phyloP scores from a whole-genome alignment of 768 basidiomycete species.

The Amylocystis lapponica region DNA sequence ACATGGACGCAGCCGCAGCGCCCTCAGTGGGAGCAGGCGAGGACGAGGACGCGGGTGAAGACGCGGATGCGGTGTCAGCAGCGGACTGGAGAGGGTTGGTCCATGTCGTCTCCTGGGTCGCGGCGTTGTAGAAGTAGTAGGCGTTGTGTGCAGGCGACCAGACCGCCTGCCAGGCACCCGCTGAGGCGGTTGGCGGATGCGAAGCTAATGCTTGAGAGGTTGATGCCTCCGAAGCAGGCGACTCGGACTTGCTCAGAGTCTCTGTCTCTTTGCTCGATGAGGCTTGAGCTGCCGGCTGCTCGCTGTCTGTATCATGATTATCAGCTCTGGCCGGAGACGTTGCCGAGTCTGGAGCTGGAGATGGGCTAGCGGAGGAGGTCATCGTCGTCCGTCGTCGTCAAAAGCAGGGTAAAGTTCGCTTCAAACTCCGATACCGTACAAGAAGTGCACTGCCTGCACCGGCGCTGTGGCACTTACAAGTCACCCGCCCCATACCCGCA shows the following conservation, averaged over 20 bases:
- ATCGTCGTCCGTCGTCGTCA: slow-evolving; percentile 10
- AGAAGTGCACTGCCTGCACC: too few species aligned
- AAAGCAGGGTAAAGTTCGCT: slow-evolving; percentile 6
- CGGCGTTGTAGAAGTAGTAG: slow-evolving; percentile 80
- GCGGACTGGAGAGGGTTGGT: slow-evolving; percentile 57
- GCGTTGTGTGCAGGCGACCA: slow-evolving; percentile 72
- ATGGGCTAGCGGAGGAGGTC: slow-evolving; percentile 5
- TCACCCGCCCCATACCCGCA: too few species aligned
- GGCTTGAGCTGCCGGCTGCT: neutral
- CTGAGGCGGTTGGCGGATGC: slow-evolving; percentile 7
- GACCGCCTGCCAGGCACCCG: slow-evolving; percentile 68
- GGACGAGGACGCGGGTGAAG: slow-evolving; percentile 13
- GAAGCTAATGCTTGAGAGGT: too few species aligned
- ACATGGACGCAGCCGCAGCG: slow-evolving; percentile 16
- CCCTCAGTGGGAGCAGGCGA: slow-evolving; percentile 9
- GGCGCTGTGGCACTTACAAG: too few species aligned
- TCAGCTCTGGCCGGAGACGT: neutral
- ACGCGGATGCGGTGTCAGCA: slow-evolving; percentile 22
- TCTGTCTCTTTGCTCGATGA: neutral
- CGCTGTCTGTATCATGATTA: neutral
- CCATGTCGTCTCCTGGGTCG: slow-evolving; percentile 81
- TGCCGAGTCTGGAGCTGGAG: slow-evolving; percentile 3
- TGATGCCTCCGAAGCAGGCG: slow-evolving; percentile 4
- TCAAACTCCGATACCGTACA: slow-evolving; percentile 15
- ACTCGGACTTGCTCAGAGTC: neutral